Percentiles rank a stretch among this genome's conserved stretches.
Evolutionary conservation across 2,329 filamentous ascomycete genomes (phyloP).

Genomic region (Aspergillus thermomutatus): DNA sequence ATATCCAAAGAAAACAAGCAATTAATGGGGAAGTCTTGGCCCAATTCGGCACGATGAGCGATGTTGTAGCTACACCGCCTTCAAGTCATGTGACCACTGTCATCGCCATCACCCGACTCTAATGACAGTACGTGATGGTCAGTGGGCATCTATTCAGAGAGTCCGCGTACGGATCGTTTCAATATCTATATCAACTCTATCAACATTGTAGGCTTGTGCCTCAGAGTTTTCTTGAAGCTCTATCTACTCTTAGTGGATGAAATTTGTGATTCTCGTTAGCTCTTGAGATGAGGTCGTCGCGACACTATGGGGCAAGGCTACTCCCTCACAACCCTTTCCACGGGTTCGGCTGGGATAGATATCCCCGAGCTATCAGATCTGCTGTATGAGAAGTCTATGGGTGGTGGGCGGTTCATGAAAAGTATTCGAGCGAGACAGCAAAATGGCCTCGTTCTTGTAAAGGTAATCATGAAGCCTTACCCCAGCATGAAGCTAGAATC

Average conservation of each 20-base stretch:
- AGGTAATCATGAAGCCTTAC: constrained; percentile 91
- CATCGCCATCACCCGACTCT: neutral
- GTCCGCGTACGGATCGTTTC: neutral
- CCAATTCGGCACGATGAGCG: too few relatives aligned
- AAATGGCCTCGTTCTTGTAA: constrained; percentile 88
- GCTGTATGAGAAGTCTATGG: constrained; percentile 87
- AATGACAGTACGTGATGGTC: neutral
- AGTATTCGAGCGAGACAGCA: constrained; percentile 86
- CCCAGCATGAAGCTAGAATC: constrained; percentile 73
- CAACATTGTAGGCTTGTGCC: neutral
- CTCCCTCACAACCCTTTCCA: constrained; percentile 85
- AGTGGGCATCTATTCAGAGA: neutral
- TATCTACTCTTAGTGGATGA: neutral
- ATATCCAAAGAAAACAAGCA: neutral
- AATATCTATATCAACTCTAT: neutral
- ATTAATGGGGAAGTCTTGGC: neutral
- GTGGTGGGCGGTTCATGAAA: constrained; percentile 93
- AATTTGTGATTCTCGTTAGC: neutral
- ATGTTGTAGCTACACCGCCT: neutral
- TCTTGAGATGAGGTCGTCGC: constrained; percentile 29
- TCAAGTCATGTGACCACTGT: neutral
- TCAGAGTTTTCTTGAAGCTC: neutral
- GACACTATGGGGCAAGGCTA: constrained; percentile 89
- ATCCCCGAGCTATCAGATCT: constrained; percentile 87
- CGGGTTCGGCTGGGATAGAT: constrained; percentile 89